These are phyloP conservation scores for Boletus reticulatus DNA, from an alignment of 768 basidiomycete species.

Conservation along the genomic window DNA sequence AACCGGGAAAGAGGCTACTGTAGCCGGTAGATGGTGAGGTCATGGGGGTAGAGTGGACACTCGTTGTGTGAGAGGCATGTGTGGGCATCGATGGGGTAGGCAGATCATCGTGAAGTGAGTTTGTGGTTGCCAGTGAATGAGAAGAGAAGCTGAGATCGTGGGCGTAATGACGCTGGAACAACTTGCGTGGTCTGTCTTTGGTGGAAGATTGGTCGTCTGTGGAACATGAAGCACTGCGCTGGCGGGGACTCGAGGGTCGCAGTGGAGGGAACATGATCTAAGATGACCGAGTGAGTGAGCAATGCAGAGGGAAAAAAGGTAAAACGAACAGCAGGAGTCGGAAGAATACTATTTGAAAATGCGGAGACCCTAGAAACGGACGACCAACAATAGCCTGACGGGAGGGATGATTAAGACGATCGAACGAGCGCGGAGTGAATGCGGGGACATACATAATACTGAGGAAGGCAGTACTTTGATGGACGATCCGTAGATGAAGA, in stretches of 20 bases:
- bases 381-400: conserved; percentile 15
- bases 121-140: conserved; percentile 14
- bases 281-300: neutral
- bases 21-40: conserved; percentile 25
- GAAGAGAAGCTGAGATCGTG: conserved; percentile 16
- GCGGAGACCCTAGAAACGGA: conserved; percentile 16
- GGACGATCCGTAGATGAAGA: neutral
- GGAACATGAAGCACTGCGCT: conserved; percentile 19
- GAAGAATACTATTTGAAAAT: neutral
- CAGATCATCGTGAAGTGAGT: conserved; percentile 11
- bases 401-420: conserved; percentile 1
- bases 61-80: conserved; percentile 4
- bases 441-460: conserved; percentile 22
- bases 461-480: neutral
- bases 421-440: neutral
- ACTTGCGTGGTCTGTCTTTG: conserved; percentile 10
- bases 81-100: conserved; percentile 3
- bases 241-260: neutral
- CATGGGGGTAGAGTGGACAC: conserved; percentile 25
- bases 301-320: neutral
- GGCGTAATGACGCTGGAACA: conserved; percentile 9
- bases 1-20: conserved; percentile 17
- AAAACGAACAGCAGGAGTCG: neutral
- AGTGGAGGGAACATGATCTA: conserved; percentile 18
- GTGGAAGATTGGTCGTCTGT: conserved; percentile 13